These are phyloP conservation scores for Annulohypoxylon maeteangense DNA, from an alignment of 495 filamentous ascomycete species.

Conservation along the genomic window DNA sequence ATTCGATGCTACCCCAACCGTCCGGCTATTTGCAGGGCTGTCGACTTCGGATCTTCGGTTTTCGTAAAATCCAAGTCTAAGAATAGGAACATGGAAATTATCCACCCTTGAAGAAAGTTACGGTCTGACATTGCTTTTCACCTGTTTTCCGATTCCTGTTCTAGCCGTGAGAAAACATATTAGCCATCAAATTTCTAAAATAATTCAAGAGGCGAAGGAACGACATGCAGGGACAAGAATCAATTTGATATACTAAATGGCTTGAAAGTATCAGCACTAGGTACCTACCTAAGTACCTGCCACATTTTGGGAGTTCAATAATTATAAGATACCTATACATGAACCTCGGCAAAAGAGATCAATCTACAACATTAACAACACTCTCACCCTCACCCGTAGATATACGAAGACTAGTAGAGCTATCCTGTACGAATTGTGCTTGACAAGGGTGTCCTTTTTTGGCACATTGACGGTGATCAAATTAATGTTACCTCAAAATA, in stretches of 20 bases:
- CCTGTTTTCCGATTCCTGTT: neutral
- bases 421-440: neutral
- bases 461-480: conserved; percentile 12
- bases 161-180: no score
- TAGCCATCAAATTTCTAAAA: no score
- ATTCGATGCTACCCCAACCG: conserved; percentile 21
- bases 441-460: conserved; percentile 1
- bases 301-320: no score
- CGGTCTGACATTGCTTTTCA: neutral
- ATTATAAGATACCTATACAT: no score
- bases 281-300: no score
- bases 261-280: no score
- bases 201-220: no score
- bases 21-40: conserved; percentile 42
- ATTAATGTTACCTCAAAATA: conserved; percentile 21
- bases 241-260: no score
- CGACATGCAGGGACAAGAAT: no score
- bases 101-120: conserved; percentile 11
- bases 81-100: conserved; percentile 33
- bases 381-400: conserved; percentile 4
- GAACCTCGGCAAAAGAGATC: neutral
- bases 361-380: neutral
- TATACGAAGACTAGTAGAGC: neutral
- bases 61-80: conserved; percentile 18
- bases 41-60: conserved; percentile 10